Base-by-base conservation (phyloP, 2,329 filamentous ascomycete genomes). In the Xylaria polymorpha region DNA sequence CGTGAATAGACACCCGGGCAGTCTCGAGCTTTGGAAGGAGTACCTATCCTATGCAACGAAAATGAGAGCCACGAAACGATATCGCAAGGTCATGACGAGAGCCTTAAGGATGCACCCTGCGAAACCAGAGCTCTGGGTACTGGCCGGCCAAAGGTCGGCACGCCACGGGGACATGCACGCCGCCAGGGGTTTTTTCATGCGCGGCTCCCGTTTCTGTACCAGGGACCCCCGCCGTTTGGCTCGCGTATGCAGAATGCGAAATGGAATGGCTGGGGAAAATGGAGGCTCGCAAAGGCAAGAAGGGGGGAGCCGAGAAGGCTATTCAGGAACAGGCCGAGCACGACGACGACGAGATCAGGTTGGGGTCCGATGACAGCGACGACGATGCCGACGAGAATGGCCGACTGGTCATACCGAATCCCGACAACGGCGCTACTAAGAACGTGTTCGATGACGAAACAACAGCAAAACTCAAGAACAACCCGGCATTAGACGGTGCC, bases 241-340 rank as follows among this genome's bases (percentile, higher is more conserved):
- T 97, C 41, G 93, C 97, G 81, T 98, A 98, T 78, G 92, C 92
- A 9, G 91, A 92, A 77, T 86, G 95, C 77, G 96, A 99, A 84
- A 94, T 97, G 89, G 91, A 96, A 71, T 98, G 97, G 85, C 85
- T 98, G 65, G 89, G 88, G 61, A 94, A 92, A 82, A 89, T 98
- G 77, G 90, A 92, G 67, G 89, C 88, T 69, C 88, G 94, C 79
- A 90, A 91, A 80, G 81, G 80, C 6, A 81, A 80, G 53, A 81
- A 82, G 64, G 80, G 79, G 9, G 79, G 79, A 1, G 79, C 81
- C 29, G 78, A 84, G 77, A 85, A 83, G 75, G 79, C 70, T 69
- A 78, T 88, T 58, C 86, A 92, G 77, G 86, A 91, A 79, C 87
- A 87, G 77, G 80, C 78, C 14, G 79, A 80, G 50, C 77, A 82